Percentiles rank a stretch among this genome's conserved stretches.
phyloP scores from a whole-genome alignment of 2,329 filamentous ascomycete species.

The Ramularia endophylla region DNA sequence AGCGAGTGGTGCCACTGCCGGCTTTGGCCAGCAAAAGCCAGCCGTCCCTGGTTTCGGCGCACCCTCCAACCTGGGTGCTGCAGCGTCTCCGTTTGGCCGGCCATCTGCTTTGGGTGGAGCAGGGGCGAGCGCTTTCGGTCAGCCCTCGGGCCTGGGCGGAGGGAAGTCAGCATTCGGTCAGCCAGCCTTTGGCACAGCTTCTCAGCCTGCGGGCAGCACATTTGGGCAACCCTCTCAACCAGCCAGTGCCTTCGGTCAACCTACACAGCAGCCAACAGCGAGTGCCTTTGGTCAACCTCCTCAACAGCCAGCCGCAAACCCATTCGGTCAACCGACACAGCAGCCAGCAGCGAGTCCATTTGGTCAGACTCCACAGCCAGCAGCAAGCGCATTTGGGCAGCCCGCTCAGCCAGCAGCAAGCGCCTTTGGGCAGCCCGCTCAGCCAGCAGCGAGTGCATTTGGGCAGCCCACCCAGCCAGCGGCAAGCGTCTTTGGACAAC shows the following conservation, averaged over 20 bases:
- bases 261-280: conserved; percentile 9
- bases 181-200: conserved; percentile 12
- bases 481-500: conserved; percentile 1
- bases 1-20: conserved; percentile 4
- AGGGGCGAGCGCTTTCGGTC: conserved; percentile 17
- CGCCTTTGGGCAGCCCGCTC: background rate
- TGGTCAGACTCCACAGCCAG: background rate
- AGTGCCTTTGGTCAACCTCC: conserved; percentile 20
- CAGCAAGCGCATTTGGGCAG: conserved; percentile 7
- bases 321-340: conserved; percentile 16
- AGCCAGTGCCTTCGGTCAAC: conserved; percentile 13
- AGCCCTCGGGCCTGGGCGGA: conserved; percentile 7
- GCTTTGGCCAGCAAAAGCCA: conserved; percentile 12
- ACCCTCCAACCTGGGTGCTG: conserved; percentile 32
- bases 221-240: conserved; percentile 37
- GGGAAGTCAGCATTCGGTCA: conserved; percentile 13
- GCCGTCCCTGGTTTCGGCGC: conserved; percentile 16
- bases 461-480: background rate
- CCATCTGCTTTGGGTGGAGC: conserved; percentile 10
- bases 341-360: background rate
- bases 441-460: conserved; percentile 1
- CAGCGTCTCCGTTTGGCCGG: conserved; percentile 28
- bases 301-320: conserved; percentile 10
- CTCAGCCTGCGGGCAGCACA: conserved; percentile 9
- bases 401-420: conserved; percentile 1